Base-by-base conservation (phyloP, 805 yeast genomes). In the Wickerhamomyces kurtzmanii region DNA sequence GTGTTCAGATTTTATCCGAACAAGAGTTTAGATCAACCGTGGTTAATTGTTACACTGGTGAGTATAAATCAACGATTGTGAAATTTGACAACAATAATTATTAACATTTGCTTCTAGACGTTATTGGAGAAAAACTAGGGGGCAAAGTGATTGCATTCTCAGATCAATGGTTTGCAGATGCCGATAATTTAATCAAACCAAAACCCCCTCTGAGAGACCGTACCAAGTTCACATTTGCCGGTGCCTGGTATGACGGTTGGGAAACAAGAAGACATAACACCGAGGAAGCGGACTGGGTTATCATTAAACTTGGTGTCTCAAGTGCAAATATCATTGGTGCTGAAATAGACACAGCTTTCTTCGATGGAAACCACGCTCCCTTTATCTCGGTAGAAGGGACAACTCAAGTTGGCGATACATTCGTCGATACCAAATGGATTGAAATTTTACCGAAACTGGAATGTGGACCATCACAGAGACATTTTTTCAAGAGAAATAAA, bases 191-290 rank as follows among this genome's bases (percentile, higher is more conserved):
- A 44, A 75, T 86, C 51, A 76, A 82, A 47, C 87, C 95, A 21
- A 67, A 65, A 25, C 68, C 77, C 4, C 94, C 96, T 3, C 69
- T 84, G 32, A 64, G 93, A 46, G 94, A 85, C 43, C 78, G 81
- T 8, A 79, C 86, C 17, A 66, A 70, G 43, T 87, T 85, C 53
- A 72, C 77, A 3, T 80, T 70, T 34, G 71, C 87, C 4, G 97
- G 97, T 28, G 95, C 95, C 4, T 89, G 96, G 96, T 89, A 84
- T 50, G 98, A 89, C 42, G 98, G 98, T 14, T 89, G 97, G 97
- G 97, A 89, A 55, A 89, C 97, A 9, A 68, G 96, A 51, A 70
- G 98, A 56, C 98, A 89, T 62, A 89, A 89, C 53, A 57, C 72
- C 1, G 82, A 64, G 31, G 84, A 73, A 31, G 80, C 81, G 23